These are phyloP conservation scores for Dryadomyces quercus-mongolicae DNA, from an alignment of 2,329 filamentous ascomycete genomes.

Conservation along the genomic window DNA sequence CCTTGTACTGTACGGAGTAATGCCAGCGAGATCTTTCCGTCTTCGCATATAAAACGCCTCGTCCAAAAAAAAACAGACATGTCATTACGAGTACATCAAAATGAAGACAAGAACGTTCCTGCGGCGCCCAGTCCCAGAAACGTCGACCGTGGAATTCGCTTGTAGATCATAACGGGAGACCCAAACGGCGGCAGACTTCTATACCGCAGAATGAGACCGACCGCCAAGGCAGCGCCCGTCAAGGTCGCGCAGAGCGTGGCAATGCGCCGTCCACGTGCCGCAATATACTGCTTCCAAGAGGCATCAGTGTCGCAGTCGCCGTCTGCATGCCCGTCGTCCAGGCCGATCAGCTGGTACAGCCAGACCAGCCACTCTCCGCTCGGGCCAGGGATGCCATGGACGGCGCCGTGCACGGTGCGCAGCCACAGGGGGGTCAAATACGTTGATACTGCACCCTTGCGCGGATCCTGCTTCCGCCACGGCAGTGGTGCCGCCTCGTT, in stretches of 20 bases:
- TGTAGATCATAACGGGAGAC: conserved; percentile 30
- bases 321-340: conserved; percentile 15
- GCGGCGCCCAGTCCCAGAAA: neutral
- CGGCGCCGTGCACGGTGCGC: conserved; percentile 19
- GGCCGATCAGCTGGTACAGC: conserved; percentile 7
- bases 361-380: conserved; percentile 23
- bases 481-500: neutral
- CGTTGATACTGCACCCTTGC: too few relatives aligned
- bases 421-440: conserved; percentile 8
- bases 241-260: conserved; percentile 22
- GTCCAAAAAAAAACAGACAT: neutral
- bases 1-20: neutral
- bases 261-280: conserved; percentile 15
- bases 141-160: conserved; percentile 15
- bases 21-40: neutral
- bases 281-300: neutral
- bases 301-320: neutral
- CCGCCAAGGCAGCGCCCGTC: conserved; percentile 24
- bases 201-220: conserved; percentile 25
- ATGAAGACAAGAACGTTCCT: neutral
- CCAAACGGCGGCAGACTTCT: conserved; percentile 32
- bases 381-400: conserved; percentile 19
- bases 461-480: neutral
- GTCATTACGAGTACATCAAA: neutral
- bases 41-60: neutral